phyloP scores from a whole-genome alignment of 2,329 filamentous ascomycete species.

The Phaeoacremonium minimum region DNA sequence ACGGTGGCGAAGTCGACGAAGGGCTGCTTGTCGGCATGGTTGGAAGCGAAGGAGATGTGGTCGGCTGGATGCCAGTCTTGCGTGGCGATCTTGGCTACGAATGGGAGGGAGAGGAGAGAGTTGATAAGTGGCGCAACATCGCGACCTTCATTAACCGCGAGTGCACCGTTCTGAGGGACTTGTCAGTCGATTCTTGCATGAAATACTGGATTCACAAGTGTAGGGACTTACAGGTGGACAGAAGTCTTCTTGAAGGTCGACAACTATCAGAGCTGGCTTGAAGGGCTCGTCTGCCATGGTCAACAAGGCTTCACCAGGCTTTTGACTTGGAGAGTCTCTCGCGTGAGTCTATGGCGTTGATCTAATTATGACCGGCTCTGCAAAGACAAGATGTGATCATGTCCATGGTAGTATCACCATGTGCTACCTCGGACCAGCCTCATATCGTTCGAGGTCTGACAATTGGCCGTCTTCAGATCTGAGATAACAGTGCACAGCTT shows the following conservation, averaged over 20 bases:
- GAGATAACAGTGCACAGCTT: no score
- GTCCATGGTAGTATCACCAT: no score
- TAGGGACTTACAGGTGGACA: constrained; percentile 81
- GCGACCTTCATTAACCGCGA: constrained; percentile 74
- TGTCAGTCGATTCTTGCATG: constrained; percentile 13
- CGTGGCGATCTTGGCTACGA: constrained; percentile 75
- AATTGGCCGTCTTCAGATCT: no score
- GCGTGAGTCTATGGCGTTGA: no score
- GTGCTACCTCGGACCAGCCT: no score
- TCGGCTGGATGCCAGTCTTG: constrained; percentile 82
- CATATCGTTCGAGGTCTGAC: no score
- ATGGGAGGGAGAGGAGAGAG: constrained; percentile 65
- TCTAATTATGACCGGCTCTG: no score
- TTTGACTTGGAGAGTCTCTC: no score
- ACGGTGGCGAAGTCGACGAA: constrained; percentile 65
- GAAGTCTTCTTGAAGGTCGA: constrained; percentile 94
- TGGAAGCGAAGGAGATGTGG: constrained; percentile 86
- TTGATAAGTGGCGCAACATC: constrained; percentile 70
- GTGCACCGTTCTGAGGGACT: constrained; percentile 66
- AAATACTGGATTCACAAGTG: no score
- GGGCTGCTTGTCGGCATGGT: constrained; percentile 65
- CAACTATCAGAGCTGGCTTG: constrained; percentile 59
- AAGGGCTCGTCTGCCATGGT: constrained; percentile 23
- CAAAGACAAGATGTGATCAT: no score
- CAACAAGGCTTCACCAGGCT: no score